Evolutionary conservation across 441 rosid genomes (phyloP), one percentile per base, ranked within the genome.

Genomic region (Adansonia gregorii): DNA sequence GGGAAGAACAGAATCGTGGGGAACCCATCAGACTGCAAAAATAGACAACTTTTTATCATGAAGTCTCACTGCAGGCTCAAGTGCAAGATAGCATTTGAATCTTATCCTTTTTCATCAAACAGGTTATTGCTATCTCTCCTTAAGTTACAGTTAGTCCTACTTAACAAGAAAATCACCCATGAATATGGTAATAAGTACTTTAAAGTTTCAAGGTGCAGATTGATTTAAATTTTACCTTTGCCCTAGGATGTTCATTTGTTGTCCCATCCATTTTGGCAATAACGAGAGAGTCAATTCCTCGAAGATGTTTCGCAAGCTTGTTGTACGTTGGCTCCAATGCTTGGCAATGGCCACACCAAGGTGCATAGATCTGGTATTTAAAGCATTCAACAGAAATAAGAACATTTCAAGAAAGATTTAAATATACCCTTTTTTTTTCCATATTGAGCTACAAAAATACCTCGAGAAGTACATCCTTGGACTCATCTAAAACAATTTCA

Each of bases 331-430:
- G 97, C 85, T 95, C 99, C 24, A 95, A 85, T 61, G 99, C 78
- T 87, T 93, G 97, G 87, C 99, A 95, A 85, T 95, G 99, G 76
- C 98, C 97, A 76, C 99, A 95, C 99, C 98, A 92, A 58, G 99
- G 97, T 73, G 99, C 98, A 78, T 94, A 88, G 71, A 95, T 89
- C 98, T 95, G 84, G 63, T 9, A 72, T 52, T 72, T 35, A 66
- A 60, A 71, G 77, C 68, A 67, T 31, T 15, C 54, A 78, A n/a
- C 14, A 51, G 56, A 75, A 72, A 3, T 58, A 24, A 60, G 60
- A 75, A 46, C 19, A 39, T 60, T 61, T 45, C 58, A 73, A 22
- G 24, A 70, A 3, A 73, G 31, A 54, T 15, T 59, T 24, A 72
- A 56, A 27, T 55, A n/a, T 35, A 51, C 59, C 27, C 27, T 17